phyloP scores from a whole-genome alignment of 345 rosid genomes.

The Populus nigra region DNA sequence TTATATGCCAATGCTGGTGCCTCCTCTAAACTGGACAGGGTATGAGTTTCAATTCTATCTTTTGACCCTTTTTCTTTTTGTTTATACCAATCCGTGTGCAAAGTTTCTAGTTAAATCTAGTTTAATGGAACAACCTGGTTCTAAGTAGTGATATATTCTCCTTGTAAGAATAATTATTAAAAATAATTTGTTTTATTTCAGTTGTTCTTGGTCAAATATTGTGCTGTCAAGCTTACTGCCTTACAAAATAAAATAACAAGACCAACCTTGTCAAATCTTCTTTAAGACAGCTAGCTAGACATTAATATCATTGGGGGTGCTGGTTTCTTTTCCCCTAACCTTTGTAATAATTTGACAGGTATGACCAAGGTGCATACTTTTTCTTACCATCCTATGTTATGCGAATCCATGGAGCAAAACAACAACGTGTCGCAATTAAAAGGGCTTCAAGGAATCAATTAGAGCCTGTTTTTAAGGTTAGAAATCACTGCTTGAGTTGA shows the following conservation, averaged over 20 bases:
- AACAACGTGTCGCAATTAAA: slow-evolving; percentile 62
- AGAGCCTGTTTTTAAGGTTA: slow-evolving; percentile 77
- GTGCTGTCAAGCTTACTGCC: background rate
- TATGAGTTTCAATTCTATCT: slow-evolving; percentile 36
- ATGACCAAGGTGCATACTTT: slow-evolving; percentile 80
- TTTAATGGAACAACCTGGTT: slow-evolving; percentile 9
- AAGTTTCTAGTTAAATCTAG: background rate
- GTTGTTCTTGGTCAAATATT: background rate
- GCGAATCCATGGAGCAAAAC: slow-evolving; percentile 93
- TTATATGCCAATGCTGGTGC: slow-evolving; percentile 95
- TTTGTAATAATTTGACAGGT: slow-evolving; percentile 40
- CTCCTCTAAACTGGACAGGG: slow-evolving; percentile 94
- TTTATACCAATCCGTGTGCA: background rate
- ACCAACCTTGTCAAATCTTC: background rate
- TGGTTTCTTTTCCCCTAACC: background rate
- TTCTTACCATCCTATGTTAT: slow-evolving; percentile 83
- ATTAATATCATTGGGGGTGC: background rate
- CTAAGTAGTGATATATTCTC: background rate
- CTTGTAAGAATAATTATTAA: background rate
- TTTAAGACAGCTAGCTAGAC: background rate
- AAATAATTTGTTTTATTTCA: background rate
- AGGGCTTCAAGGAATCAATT: slow-evolving; percentile 60
- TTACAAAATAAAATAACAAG: background rate
- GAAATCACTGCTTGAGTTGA: slow-evolving; percentile 14
- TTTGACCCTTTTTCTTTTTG: slow-evolving; percentile 9